These are phyloP conservation scores for Hirsutella minnesotensis DNA, from an alignment of 2,329 filamentous ascomycete species.

Conservation along the genomic window DNA sequence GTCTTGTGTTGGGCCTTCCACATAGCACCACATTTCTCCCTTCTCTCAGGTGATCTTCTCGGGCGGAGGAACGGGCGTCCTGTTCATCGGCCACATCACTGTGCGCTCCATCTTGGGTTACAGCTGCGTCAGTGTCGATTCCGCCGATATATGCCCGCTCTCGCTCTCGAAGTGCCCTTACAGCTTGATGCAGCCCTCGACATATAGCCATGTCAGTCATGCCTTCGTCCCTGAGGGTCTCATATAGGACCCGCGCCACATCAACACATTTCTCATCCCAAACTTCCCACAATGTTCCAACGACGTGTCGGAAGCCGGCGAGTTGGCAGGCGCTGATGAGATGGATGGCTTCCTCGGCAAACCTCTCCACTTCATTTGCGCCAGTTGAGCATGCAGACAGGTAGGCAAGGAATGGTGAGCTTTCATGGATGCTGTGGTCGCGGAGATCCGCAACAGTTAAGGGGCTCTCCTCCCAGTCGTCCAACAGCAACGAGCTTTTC, in stretches of 20 bases:
- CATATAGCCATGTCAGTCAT: slow-evolving; percentile 3
- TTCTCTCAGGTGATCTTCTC: too few species aligned
- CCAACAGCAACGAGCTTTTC: not conserved
- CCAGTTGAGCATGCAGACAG: not conserved
- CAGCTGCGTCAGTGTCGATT: too few species aligned
- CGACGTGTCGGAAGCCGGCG: too few species aligned
- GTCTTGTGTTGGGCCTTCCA: too few species aligned
- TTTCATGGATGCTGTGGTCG: not conserved
- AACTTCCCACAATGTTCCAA: too few species aligned
- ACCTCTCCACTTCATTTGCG: not conserved
- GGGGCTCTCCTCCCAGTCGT: not conserved
- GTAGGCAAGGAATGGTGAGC: not conserved
- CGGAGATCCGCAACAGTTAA: not conserved
- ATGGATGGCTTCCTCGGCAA: slow-evolving; percentile 2
- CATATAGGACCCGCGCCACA: too few species aligned
- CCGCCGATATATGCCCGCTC: too few species aligned
- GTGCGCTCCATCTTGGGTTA: too few species aligned
- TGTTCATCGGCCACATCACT: too few species aligned
- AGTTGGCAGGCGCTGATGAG: slow-evolving; percentile 21
- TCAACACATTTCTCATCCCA: too few species aligned
- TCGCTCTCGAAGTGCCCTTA: not conserved
- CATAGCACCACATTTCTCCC: too few species aligned
- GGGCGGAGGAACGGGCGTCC: too few species aligned
- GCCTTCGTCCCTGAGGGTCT: not conserved
- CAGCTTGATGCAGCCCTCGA: slow-evolving; percentile 3